A percentile compares a stretch with the other conserved stretches of the same genome.
These are phyloP conservation scores for Arthroderma sp. DNA, from an alignment of 2,329 filamentous ascomycete species.

Conservation along the genomic window DNA sequence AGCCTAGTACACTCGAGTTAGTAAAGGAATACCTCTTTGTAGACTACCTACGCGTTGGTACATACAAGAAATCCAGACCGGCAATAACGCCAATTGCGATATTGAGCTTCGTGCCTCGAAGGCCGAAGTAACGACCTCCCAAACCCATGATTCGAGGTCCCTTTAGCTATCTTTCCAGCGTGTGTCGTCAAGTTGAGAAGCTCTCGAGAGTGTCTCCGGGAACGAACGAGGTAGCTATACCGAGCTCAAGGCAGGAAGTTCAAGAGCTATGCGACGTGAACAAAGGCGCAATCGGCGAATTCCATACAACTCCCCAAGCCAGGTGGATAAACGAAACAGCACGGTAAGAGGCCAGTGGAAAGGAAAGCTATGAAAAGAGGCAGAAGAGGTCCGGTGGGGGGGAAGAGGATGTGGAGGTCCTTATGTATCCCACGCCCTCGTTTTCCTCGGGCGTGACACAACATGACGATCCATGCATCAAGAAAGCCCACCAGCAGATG, in stretches of 20 bases:
- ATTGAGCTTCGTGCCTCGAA: conserved; percentile 54
- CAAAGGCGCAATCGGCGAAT: not conserved
- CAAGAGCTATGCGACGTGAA: not conserved
- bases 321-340: not conserved
- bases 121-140: conserved; percentile 45
- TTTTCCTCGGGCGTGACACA: conserved; percentile 1
- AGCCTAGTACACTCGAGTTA: conserved; percentile 22
- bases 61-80: conserved; percentile 55
- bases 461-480: conserved; percentile 2
- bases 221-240: not conserved
- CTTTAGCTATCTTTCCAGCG: not conserved
- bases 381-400: not conserved
- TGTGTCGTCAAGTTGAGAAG: not conserved
- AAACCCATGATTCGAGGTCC: conserved; percentile 16
- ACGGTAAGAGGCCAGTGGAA: not conserved
- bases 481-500: conserved; percentile 2
- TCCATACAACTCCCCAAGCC: not conserved
- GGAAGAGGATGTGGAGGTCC: not conserved
- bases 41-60: not conserved
- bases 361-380: not conserved
- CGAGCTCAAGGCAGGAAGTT: not conserved
- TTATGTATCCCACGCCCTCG: not conserved
- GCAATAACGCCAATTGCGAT: conserved; percentile 59
- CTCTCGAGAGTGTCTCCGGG: no score
- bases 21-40: conserved; percentile 2